Conservation (phyloP, 2,329 filamentous ascomycete species). For the Pseudogymnoascus sp. region DNA sequence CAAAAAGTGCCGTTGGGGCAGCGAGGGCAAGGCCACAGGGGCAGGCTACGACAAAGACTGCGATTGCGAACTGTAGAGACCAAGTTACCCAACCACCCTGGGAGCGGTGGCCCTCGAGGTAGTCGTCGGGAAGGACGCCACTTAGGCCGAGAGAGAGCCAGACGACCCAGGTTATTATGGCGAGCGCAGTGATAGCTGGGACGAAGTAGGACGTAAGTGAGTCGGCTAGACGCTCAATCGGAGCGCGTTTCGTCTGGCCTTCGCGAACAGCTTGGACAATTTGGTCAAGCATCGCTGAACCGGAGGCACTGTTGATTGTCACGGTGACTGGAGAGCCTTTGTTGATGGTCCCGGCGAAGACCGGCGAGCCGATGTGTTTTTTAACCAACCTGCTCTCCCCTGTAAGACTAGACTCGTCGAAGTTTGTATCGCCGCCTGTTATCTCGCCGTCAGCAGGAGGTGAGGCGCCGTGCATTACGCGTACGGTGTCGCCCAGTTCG, state of each 20-base stretch:
- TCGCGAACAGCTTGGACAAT: constrained; percentile 67
- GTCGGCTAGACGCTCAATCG: constrained; percentile 64
- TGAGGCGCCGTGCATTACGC: constrained; percentile 69
- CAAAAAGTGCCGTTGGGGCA: constrained; percentile 50
- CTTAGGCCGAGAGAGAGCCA: constrained; percentile 57
- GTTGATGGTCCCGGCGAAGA: constrained; percentile 58
- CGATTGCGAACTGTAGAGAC: constrained; percentile 66
- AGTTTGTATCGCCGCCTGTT: constrained; percentile 50
- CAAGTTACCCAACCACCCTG: constrained; percentile 61
- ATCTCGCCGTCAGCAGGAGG: constrained; percentile 73
- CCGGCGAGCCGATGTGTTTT: constrained; percentile 52
- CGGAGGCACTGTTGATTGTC: constrained; percentile 53
- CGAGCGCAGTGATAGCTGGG: constrained; percentile 57
- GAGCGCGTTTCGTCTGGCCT: constrained; percentile 63
- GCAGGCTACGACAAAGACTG: constrained; percentile 52
- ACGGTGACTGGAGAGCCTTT: constrained; percentile 50
- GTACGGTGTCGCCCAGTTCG: constrained; percentile 65
- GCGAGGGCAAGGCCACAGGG: constrained; percentile 53
- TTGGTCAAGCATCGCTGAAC: constrained; percentile 64
- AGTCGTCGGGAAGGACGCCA: constrained; percentile 46
- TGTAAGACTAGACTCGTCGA: constrained; percentile 85
- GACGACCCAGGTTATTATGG: constrained; percentile 57
- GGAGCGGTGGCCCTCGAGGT: constrained; percentile 39
- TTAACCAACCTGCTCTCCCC: constrained; percentile 61
- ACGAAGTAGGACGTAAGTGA: constrained; percentile 65